Evolutionary conservation across 1,284 basidiomycete genomes (phyloP).

Genomic region (Cutaneotrichosporon sp.): DNA sequence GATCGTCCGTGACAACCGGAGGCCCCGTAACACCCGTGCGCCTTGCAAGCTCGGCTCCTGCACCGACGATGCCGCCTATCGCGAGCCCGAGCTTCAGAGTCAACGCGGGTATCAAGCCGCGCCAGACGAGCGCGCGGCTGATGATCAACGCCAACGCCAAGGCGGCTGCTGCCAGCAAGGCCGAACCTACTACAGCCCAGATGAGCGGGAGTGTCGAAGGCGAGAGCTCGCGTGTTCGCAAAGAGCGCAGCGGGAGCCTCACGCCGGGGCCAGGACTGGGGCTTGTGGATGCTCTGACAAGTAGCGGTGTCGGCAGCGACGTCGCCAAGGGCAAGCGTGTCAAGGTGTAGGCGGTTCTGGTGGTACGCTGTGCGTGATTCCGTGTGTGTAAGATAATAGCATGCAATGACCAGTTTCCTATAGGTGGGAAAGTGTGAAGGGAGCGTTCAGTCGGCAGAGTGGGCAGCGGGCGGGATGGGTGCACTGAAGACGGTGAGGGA

Average conservation of each 20-base stretch:
- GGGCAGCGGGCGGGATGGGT: too few species aligned
- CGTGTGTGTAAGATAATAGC: slow-evolving; percentile 6
- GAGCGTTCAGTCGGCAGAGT: background rate
- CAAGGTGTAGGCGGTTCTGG: slow-evolving; percentile 26
- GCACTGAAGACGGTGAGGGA: too few species aligned
- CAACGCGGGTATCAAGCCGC: slow-evolving; percentile 43
- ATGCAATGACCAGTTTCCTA: background rate
- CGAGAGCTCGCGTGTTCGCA: slow-evolving; percentile 23
- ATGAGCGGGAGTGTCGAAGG: slow-evolving; percentile 10
- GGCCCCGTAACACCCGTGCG: slow-evolving; percentile 18
- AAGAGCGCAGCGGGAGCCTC: slow-evolving; percentile 42
- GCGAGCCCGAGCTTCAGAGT: slow-evolving; percentile 28
- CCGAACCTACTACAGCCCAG: slow-evolving; percentile 5
- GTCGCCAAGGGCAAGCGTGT: slow-evolving; percentile 38
- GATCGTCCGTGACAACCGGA: slow-evolving; percentile 29
- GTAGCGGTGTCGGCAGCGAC: slow-evolving; percentile 19
- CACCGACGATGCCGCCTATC: slow-evolving; percentile 25
- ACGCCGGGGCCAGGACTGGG: slow-evolving; percentile 31
- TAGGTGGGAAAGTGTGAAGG: background rate
- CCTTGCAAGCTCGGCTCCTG: slow-evolving; percentile 32
- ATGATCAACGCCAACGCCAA: slow-evolving; percentile 34
- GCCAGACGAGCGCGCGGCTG: slow-evolving; percentile 41
- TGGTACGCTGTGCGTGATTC: background rate
- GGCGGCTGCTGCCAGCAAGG: background rate
- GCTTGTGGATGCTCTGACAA: slow-evolving; percentile 22